A percentile compares a stretch with the other conserved stretches of the same genome.
Evolutionary conservation across 768 basidiomycete species (phyloP).

Genomic region (Lactifluus echinatus): DNA sequence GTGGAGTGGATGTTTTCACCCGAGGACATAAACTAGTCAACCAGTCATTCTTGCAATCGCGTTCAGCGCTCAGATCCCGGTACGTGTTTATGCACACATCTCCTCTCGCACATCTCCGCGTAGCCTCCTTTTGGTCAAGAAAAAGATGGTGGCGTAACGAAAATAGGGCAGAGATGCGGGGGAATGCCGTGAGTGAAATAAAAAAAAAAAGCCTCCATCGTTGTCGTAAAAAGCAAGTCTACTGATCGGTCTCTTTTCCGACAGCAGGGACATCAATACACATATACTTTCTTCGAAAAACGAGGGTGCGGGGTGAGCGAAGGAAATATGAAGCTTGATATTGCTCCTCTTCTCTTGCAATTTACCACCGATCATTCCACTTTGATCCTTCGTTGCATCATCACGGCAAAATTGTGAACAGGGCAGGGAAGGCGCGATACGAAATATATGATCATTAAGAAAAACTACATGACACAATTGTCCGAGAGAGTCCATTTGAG

Average conservation of each 20-base stretch:
- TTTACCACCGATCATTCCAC: neutral
- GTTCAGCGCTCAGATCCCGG: neutral
- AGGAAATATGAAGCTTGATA: neutral
- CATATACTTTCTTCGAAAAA: neutral
- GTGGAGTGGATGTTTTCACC: no score
- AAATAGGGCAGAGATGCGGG: neutral
- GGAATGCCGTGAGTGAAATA: slow-evolving; percentile 1
- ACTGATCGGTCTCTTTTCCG: slow-evolving; percentile 3
- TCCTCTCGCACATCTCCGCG: neutral
- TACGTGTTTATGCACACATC: no score
- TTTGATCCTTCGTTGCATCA: neutral
- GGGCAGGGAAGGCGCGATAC: neutral
- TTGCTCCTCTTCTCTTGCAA: neutral
- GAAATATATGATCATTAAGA: slow-evolving; percentile 3
- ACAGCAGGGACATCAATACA: neutral
- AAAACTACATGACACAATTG: slow-evolving; percentile 12
- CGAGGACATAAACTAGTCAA: slow-evolving; percentile 1
- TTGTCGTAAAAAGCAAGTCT: neutral
- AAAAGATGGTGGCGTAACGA: slow-evolving; percentile 9
- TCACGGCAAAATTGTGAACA: neutral
- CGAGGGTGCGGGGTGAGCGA: neutral
- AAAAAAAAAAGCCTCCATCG: neutral
- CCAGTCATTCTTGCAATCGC: neutral
- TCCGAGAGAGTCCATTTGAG: slow-evolving; percentile 6
- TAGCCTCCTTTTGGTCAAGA: neutral